A percentile compares a stretch with the other conserved stretches of the same genome.
Conservation (phyloP, 1,284 basidiomycete species). For the Leccinum subatratum region DNA sequence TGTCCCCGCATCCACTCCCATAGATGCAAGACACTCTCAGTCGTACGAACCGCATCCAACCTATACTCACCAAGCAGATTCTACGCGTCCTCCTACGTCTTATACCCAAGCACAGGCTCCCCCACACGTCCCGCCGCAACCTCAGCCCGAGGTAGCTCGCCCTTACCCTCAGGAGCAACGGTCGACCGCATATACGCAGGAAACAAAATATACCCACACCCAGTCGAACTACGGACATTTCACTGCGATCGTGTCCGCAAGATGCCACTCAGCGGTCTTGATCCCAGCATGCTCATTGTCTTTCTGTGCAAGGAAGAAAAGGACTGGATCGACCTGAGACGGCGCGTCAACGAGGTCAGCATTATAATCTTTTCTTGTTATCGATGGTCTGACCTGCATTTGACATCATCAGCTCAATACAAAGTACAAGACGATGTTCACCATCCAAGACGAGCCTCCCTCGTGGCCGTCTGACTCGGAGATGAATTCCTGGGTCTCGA, state of each 20-base stretch:
- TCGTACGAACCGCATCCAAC: constrained; percentile 22
- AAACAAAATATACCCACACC: constrained; percentile 25
- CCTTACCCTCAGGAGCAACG: constrained; percentile 22
- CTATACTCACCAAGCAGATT: constrained; percentile 24
- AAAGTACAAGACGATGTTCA: constrained; percentile 74
- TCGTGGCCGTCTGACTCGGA: constrained; percentile 66
- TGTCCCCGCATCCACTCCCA: constrained; percentile 16
- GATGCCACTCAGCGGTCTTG: constrained; percentile 87
- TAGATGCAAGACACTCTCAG: constrained; percentile 25
- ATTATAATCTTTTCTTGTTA: constrained; percentile 5
- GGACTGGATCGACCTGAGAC: constrained; percentile 81
- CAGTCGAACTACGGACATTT: constrained; percentile 76
- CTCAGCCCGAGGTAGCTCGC: constrained; percentile 22
- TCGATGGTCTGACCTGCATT: constrained; percentile 5
- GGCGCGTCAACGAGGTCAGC: constrained; percentile 66
- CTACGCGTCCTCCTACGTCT: constrained; percentile 23
- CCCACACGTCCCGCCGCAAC: constrained; percentile 14
- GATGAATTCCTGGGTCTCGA: constrained; percentile 78
- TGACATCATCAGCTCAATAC: constrained; percentile 36
- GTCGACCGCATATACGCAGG: constrained; percentile 24
- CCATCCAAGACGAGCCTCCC: constrained; percentile 81
- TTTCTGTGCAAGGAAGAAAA: constrained; percentile 80
- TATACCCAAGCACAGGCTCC: constrained; percentile 21
- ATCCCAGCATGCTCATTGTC: constrained; percentile 95
- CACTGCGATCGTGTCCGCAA: constrained; percentile 92